phyloP scores from a whole-genome alignment of 1,284 basidiomycete genomes.

The Ganoderma leucocontextum region DNA sequence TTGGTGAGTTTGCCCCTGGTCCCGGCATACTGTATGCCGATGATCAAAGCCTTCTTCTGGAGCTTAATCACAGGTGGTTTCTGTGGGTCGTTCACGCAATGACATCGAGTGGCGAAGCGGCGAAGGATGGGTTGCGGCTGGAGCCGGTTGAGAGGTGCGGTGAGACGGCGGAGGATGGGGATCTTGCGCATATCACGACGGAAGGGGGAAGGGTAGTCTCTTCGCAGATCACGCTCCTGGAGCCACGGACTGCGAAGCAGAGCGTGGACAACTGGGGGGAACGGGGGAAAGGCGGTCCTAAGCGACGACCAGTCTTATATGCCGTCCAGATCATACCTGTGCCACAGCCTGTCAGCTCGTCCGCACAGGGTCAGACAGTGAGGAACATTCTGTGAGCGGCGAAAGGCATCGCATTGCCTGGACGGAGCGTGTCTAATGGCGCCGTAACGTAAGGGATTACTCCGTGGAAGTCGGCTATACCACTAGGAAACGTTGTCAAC shows the following conservation, averaged over 20 bases:
- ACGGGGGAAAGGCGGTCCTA: background rate
- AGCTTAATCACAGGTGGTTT: background rate
- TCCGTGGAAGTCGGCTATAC: background rate
- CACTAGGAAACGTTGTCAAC: background rate
- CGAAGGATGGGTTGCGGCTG: background rate
- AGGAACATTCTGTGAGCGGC: background rate
- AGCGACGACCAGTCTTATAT: background rate
- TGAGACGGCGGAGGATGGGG: constrained; percentile 1
- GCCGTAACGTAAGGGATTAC: constrained; percentile 5
- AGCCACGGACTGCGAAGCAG: background rate
- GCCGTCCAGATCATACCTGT: too few relatives aligned
- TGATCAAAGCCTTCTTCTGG: constrained; percentile 3
- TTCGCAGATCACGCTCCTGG: background rate
- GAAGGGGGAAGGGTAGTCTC: background rate
- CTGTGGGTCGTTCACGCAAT: background rate
- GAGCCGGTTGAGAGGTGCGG: background rate
- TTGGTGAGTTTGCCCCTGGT: background rate
- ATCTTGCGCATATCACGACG: constrained; percentile 3
- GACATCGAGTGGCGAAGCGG: background rate
- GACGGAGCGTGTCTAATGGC: background rate
- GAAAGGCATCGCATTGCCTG: background rate
- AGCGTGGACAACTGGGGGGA: background rate
- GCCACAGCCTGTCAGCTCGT: background rate
- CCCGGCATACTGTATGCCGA: background rate
- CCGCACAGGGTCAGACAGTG: background rate